Conservation (phyloP, 2,329 filamentous ascomycete genomes). For the Teratosphaeriaceae sp. region DNA sequence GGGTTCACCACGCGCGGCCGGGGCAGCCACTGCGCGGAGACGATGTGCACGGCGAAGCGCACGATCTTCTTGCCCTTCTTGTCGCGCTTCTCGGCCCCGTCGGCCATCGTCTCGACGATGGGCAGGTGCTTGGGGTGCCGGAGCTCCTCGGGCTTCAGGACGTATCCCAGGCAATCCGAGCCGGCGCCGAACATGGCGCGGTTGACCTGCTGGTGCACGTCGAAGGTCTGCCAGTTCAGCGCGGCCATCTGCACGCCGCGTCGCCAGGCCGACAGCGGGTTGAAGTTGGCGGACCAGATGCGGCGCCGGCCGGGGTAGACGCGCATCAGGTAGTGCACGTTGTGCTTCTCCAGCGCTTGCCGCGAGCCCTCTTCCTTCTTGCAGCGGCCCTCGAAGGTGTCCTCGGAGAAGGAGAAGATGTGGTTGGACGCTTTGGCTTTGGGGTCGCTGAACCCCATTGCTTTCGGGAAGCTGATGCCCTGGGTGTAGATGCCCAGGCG, state of each 20-base stretch:
- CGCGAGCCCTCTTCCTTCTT: slow-evolving; percentile 60
- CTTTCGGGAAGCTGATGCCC: slow-evolving; percentile 64
- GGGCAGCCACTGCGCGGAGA: slow-evolving; percentile 93
- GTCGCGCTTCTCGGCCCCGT: slow-evolving; percentile 44
- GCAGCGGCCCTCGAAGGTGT: slow-evolving; percentile 75
- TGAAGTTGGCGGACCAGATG: slow-evolving; percentile 86
- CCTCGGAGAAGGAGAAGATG: slow-evolving; percentile 91
- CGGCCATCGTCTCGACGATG: slow-evolving; percentile 44
- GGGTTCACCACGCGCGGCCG: slow-evolving; percentile 66
- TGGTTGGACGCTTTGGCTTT: slow-evolving; percentile 88
- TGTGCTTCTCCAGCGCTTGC: slow-evolving; percentile 76
- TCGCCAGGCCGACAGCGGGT: slow-evolving; percentile 89
- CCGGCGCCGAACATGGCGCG: slow-evolving; percentile 95
- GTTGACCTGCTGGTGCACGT: slow-evolving; percentile 91
- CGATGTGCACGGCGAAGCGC: slow-evolving; percentile 76
- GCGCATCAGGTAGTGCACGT: slow-evolving; percentile 84
- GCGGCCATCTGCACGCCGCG: slow-evolving; percentile 96
- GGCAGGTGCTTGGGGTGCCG: slow-evolving; percentile 58
- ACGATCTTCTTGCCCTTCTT: slow-evolving; percentile 77
- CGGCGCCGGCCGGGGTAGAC: slow-evolving; percentile 84
- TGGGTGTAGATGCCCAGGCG: slow-evolving; percentile 75
- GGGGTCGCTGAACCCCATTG: slow-evolving; percentile 61
- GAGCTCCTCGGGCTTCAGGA: slow-evolving; percentile 83
- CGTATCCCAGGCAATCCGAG: slow-evolving; percentile 80
- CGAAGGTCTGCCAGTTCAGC: slow-evolving; percentile 97